Conservation (phyloP, 179 eudicot species). For the Actinidia chinensis region DNA sequence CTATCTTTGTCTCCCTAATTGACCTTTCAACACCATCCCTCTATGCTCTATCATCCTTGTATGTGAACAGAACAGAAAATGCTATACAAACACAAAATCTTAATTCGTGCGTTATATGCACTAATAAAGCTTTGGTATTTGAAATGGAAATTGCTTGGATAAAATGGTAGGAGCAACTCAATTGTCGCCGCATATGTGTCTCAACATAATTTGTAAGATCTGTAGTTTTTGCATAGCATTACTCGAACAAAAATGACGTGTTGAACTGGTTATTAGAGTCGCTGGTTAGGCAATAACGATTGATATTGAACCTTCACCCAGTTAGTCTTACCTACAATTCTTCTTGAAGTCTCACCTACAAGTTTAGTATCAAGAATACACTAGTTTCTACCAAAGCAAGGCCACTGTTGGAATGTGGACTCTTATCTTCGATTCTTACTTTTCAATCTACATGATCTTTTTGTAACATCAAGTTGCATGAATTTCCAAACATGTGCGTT, state of each 20-base stretch:
- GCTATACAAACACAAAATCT: background rate
- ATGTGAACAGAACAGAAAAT: background rate
- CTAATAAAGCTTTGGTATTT: no score
- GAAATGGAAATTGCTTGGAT: no score
- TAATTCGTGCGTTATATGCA: no score
- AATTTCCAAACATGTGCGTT: background rate
- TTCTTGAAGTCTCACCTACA: constrained; percentile 13
- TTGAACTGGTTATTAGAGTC: no score
- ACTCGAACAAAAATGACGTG: no score
- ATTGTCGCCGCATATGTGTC: no score
- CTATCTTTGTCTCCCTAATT: background rate
- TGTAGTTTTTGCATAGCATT: no score
- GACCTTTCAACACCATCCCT: background rate
- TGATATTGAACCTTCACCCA: background rate
- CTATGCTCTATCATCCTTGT: background rate
- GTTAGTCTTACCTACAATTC: constrained; percentile 10
- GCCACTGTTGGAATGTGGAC: background rate
- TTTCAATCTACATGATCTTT: background rate
- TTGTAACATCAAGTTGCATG: background rate
- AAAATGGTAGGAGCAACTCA: no score
- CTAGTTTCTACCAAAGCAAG: background rate
- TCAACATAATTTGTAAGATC: no score
- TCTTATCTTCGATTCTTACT: background rate
- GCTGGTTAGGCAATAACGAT: no score
- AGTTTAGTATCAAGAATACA: background rate